Conservation (phyloP, 257 asterid genomes). For the Scutellaria minor region DNA sequence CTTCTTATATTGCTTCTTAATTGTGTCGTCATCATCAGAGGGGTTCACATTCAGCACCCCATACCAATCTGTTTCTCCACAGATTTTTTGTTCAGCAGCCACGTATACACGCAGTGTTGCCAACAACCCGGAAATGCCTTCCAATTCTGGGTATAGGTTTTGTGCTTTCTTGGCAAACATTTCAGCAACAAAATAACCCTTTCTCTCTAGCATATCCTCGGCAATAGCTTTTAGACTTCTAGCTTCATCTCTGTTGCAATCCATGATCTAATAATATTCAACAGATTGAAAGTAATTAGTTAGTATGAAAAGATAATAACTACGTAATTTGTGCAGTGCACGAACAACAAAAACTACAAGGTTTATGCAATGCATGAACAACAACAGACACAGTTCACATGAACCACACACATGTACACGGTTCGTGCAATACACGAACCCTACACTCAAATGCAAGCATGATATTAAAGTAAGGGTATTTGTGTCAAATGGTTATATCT, state of each 20-base stretch:
- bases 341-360: no score
- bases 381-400: no score
- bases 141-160: conserved; percentile 5
- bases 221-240: background rate
- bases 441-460: no score
- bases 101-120: background rate
- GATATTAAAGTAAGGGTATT: no score
- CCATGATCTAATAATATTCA: conserved; percentile 5
- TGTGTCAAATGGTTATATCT: no score
- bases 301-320: no score
- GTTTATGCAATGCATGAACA: no score
- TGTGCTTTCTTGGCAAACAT: conserved; percentile 7
- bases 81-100: background rate
- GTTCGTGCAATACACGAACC: no score
- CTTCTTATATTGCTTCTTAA: background rate
- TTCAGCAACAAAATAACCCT: background rate
- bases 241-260: conserved; percentile 18
- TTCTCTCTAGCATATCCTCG: conserved; percentile 6
- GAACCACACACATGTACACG: no score
- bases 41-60: conserved; percentile 9
- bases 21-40: background rate
- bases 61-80: conserved; percentile 4
- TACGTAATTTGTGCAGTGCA: no score
- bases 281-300: background rate
- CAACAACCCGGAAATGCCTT: conserved; percentile 4